Conservation (phyloP, 352 stramenopile genomes). For the Thraustochytrium sp. region DNA sequence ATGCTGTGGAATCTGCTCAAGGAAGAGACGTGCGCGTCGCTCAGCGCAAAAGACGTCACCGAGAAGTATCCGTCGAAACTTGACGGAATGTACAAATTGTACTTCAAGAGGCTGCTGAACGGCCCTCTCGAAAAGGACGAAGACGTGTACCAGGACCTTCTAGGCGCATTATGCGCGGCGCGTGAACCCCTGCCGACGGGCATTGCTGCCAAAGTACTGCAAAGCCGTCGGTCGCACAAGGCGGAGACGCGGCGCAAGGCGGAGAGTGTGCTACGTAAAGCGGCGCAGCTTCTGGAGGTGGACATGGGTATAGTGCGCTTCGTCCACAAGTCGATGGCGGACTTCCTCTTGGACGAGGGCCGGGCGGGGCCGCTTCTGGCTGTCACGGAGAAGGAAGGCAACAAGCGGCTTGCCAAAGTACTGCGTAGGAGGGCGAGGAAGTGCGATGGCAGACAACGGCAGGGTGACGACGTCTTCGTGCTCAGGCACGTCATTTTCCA, state of each 20-base stretch:
- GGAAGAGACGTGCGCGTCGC: not conserved
- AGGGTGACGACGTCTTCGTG: no score
- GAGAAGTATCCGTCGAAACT: not conserved
- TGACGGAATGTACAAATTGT: not conserved
- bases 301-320: not conserved
- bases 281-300: not conserved
- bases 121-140: not conserved
- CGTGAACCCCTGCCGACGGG: not conserved
- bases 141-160: not conserved
- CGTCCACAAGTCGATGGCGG: conserved; percentile 9
- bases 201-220: not conserved
- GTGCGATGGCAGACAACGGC: no score
- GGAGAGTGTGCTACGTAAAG: not conserved
- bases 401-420: not conserved
- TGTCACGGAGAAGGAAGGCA: conserved; percentile 68
- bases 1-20: not conserved
- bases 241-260: no score
- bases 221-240: not conserved
- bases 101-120: not conserved
- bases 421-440: not conserved
- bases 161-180: not conserved
- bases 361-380: conserved; percentile 89
- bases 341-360: conserved; percentile 64
- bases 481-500: no score
- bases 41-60: not conserved